phyloP scores from a whole-genome alignment of 2,329 filamentous ascomycete species.

The Trichophyton mentagrophytes region DNA sequence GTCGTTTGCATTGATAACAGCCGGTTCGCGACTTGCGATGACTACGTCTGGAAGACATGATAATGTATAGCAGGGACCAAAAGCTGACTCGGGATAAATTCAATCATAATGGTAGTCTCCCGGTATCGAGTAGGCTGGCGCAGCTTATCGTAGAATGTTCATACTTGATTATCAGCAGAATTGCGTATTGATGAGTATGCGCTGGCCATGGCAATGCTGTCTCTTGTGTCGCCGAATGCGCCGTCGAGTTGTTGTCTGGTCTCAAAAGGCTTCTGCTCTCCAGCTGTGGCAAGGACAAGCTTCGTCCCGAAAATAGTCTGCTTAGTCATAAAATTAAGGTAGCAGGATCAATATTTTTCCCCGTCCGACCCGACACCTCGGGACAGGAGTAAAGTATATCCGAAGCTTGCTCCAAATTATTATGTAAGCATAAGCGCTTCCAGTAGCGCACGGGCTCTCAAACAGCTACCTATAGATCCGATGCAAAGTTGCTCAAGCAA shows the following conservation, averaged over 20 bases:
- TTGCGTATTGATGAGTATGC: not conserved
- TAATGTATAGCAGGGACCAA: not conserved
- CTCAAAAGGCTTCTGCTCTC: not conserved
- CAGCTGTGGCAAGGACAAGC: not conserved
- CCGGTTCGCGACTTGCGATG: conserved; percentile 26
- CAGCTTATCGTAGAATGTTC: not conserved
- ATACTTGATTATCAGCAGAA: not conserved
- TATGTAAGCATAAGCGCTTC: too few relatives aligned
- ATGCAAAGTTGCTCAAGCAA: too few relatives aligned
- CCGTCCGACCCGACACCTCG: not conserved
- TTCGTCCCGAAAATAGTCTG: not conserved
- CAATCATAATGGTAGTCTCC: not conserved
- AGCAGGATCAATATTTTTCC: not conserved
- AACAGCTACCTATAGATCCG: too few relatives aligned
- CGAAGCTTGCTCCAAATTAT: not conserved
- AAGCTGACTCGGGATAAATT: not conserved
- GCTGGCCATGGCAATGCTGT: not conserved
- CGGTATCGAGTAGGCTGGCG: not conserved
- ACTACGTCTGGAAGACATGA: conserved; percentile 17
- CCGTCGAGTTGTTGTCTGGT: not conserved
- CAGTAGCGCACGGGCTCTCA: too few relatives aligned
- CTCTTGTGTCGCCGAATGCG: not conserved
- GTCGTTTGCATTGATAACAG: conserved; percentile 23
- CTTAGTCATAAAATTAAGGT: not conserved
- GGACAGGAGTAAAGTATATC: not conserved